phyloP scores from a whole-genome alignment of 2,329 filamentous ascomycete genomes.

The Colletotrichum siamense region DNA sequence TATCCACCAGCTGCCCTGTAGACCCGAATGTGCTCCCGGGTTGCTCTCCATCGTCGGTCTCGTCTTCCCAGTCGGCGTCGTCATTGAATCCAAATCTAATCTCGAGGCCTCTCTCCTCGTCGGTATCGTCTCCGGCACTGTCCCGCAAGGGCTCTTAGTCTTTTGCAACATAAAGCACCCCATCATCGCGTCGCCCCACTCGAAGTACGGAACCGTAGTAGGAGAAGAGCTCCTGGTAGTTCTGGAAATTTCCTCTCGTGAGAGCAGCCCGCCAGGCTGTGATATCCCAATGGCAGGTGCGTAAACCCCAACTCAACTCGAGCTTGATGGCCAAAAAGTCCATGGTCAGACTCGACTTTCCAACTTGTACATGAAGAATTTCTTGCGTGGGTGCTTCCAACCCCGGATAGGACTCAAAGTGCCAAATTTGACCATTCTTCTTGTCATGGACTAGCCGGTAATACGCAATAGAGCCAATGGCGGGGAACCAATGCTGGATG shows the following conservation, averaged over 20 bases:
- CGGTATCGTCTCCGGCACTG: fast-evolving
- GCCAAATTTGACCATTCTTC: not conserved
- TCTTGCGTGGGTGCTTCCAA: not conserved
- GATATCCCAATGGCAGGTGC: not conserved
- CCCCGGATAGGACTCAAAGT: not conserved
- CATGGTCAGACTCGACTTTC: not conserved
- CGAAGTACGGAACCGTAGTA: not conserved
- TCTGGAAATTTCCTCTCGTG: not conserved
- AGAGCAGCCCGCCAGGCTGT: not conserved
- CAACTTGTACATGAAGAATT: not conserved
- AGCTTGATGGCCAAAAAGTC: not conserved
- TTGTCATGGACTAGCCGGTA: not conserved
- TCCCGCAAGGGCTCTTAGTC: fast-evolving
- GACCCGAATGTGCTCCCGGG: not conserved
- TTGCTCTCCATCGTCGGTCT: not conserved
- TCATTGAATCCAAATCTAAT: not conserved
- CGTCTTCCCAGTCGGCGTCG: not conserved
- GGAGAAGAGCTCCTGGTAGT: not conserved
- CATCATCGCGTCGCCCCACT: fast-evolving
- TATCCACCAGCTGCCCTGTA: fast-evolving
- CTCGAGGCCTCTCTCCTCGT: fast-evolving
- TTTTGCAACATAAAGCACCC: not conserved
- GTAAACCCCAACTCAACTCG: not conserved
- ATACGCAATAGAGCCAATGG: not conserved
- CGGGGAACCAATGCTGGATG: too few species aligned